These are phyloP conservation scores for Agrocybe praecox DNA, from an alignment of 768 basidiomycete genomes.

Conservation along the genomic window DNA sequence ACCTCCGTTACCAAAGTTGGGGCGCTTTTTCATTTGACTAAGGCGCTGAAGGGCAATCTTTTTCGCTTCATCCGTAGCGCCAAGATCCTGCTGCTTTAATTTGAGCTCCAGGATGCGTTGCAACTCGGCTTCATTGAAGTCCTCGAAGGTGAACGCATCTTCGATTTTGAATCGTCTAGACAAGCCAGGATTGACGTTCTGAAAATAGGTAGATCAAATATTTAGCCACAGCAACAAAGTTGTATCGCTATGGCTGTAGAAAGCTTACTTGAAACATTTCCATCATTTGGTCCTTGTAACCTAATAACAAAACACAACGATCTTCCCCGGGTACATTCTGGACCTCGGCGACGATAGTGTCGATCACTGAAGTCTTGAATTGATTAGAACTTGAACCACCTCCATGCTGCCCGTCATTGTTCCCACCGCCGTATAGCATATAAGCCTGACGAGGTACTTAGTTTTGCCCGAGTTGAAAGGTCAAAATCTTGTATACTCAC, in stretches of 20 bases:
- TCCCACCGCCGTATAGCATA: slow-evolving; percentile 59
- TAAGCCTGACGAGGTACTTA: slow-evolving; percentile 51
- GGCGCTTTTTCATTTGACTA: slow-evolving; percentile 42
- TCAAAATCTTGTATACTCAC: slow-evolving; percentile 26
- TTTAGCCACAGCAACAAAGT: not conserved
- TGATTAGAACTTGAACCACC: slow-evolving; percentile 37
- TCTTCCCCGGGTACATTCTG: slow-evolving; percentile 73
- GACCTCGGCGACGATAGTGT: slow-evolving; percentile 75
- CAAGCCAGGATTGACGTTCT: slow-evolving; percentile 72
- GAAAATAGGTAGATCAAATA: not conserved
- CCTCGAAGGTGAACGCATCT: slow-evolving; percentile 68
- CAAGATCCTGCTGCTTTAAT: slow-evolving; percentile 56
- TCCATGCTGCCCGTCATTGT: slow-evolving; percentile 20
- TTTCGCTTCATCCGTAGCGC: slow-evolving; percentile 59
- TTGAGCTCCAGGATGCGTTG: slow-evolving; percentile 55
- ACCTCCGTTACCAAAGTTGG: slow-evolving; percentile 69
- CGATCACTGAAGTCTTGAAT: slow-evolving; percentile 70
- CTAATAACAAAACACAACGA: slow-evolving; percentile 64
- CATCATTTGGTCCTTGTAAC: slow-evolving; percentile 67
- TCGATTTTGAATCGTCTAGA: slow-evolving; percentile 71
- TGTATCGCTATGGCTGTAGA: no score
- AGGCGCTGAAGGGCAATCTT: slow-evolving; percentile 53
- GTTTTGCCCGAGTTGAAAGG: not conserved
- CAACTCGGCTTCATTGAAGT: slow-evolving; percentile 59
- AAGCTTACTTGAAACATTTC: slow-evolving; percentile 69